Conservation (phyloP, 305 asterid genomes). For the Fraxinus baroniana region DNA sequence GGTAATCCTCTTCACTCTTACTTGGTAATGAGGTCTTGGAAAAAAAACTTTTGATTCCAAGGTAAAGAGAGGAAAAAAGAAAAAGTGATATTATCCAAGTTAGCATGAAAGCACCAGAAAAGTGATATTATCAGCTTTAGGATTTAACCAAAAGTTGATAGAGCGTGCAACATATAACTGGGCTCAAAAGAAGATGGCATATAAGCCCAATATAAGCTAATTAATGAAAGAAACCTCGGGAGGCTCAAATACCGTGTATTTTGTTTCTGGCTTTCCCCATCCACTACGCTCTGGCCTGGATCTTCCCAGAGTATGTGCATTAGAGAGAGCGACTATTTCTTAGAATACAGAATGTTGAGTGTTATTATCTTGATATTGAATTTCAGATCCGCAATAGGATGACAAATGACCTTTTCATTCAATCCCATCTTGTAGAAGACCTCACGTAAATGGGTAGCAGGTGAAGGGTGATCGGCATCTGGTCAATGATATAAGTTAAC, state of each 20-base stretch:
- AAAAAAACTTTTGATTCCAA: too few relatives aligned
- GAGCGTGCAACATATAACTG: not conserved
- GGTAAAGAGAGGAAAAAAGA: too few relatives aligned
- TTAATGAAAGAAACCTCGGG: slow-evolving; percentile 54
- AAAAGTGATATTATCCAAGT: too few relatives aligned
- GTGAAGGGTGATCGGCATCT: slow-evolving; percentile 98
- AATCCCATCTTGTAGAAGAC: slow-evolving; percentile 93
- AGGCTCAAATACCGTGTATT: slow-evolving; percentile 89
- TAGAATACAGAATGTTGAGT: slow-evolving; percentile 29
- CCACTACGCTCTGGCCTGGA: slow-evolving; percentile 98
- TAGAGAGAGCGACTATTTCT: slow-evolving; percentile 98
- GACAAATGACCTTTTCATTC: slow-evolving; percentile 68
- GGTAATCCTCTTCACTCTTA: too few relatives aligned
- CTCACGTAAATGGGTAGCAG: slow-evolving; percentile 86
- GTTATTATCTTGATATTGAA: slow-evolving; percentile 14
- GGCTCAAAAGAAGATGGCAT: not conserved
- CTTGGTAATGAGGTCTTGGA: too few relatives aligned
- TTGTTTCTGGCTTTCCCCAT: slow-evolving; percentile 94
- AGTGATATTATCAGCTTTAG: not conserved
- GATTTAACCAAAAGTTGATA: not conserved
- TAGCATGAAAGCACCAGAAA: not conserved
- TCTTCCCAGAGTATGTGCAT: slow-evolving; percentile 96
- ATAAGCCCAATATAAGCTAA: not conserved
- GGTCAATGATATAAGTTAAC: slow-evolving; percentile 29
- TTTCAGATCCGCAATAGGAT: slow-evolving; percentile 8